Conservation (phyloP, 2,329 filamentous ascomycete species). For the Zasmidium citrigriseum region DNA sequence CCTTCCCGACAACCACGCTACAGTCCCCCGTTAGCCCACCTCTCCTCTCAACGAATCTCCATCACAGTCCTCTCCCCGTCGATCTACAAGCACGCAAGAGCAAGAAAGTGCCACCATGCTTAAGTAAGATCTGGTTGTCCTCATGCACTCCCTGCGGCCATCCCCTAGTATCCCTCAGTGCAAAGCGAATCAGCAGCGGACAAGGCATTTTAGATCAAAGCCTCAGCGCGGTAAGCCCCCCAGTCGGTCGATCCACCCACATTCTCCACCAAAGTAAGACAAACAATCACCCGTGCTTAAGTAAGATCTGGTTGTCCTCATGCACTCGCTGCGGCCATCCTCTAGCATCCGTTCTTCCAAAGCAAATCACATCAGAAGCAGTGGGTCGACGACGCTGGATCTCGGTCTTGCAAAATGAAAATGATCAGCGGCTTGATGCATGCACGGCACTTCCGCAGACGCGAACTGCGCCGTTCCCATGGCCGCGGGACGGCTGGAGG, state of each 20-base stretch:
- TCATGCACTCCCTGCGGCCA: slow-evolving; percentile 10
- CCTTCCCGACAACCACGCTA: too few relatives aligned
- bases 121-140: slow-evolving; percentile 7
- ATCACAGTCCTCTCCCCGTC: background rate
- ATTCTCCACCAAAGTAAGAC: too few relatives aligned
- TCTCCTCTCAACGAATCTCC: background rate
- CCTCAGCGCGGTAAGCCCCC: too few relatives aligned
- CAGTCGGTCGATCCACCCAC: too few relatives aligned
- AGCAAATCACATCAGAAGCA: background rate
- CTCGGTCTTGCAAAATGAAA: background rate
- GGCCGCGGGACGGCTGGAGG: too few relatives aligned
- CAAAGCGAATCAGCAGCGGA: slow-evolving; percentile 1
- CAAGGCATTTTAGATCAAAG: too few relatives aligned
- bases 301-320: slow-evolving; percentile 7
- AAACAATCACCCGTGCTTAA: background rate
- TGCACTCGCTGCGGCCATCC: slow-evolving; percentile 10
- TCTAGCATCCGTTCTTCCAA: background rate
- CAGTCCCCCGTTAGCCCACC: too few relatives aligned
- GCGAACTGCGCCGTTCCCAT: too few relatives aligned
- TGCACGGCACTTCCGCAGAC: too few relatives aligned
- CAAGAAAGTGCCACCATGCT: background rate
- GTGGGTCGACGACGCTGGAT: background rate
- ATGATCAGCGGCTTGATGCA: background rate
- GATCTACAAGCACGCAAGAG: background rate
- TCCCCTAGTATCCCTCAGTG: slow-evolving; percentile 1